Evolutionary conservation across 2,329 filamentous ascomycete species (phyloP).

Genomic region (Capronia americana): DNA sequence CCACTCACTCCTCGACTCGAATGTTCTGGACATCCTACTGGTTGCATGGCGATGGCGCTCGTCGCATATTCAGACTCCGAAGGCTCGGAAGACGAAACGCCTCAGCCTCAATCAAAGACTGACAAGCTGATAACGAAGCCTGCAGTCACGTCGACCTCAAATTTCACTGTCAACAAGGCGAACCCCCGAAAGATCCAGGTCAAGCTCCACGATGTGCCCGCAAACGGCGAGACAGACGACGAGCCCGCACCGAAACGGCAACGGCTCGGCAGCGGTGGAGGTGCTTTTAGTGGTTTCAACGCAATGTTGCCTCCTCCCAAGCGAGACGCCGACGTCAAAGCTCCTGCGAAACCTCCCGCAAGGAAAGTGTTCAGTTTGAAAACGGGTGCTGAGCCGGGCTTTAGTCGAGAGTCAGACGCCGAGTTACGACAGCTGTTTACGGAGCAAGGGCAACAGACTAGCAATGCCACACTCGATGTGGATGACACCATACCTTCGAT

Average conservation of each 20-base stretch:
- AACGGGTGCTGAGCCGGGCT: slow-evolving; percentile 82
- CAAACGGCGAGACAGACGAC: slow-evolving; percentile 51
- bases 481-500: slow-evolving; percentile 30
- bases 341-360: slow-evolving; percentile 48
- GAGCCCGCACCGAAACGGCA: slow-evolving; percentile 74
- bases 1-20: neutral
- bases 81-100: slow-evolving; percentile 66
- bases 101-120: slow-evolving; percentile 43
- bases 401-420: slow-evolving; percentile 67
- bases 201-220: slow-evolving; percentile 67
- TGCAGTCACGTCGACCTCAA: slow-evolving; percentile 66
- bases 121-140: slow-evolving; percentile 47
- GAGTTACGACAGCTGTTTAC: slow-evolving; percentile 46
- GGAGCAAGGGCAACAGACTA: slow-evolving; percentile 43
- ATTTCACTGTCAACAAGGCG: slow-evolving; percentile 80
- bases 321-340: slow-evolving; percentile 44
- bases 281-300: slow-evolving; percentile 81
- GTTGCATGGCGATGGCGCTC: slow-evolving; percentile 66
- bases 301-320: slow-evolving; percentile 87
- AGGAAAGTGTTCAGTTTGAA: slow-evolving; percentile 73
- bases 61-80: slow-evolving; percentile 86
- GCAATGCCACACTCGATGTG: slow-evolving; percentile 17
- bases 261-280: slow-evolving; percentile 65
- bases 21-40: neutral
- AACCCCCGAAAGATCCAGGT: slow-evolving; percentile 85